phyloP scores from a whole-genome alignment of 352 stramenopile species.

The Elongisporangium prolatum region DNA sequence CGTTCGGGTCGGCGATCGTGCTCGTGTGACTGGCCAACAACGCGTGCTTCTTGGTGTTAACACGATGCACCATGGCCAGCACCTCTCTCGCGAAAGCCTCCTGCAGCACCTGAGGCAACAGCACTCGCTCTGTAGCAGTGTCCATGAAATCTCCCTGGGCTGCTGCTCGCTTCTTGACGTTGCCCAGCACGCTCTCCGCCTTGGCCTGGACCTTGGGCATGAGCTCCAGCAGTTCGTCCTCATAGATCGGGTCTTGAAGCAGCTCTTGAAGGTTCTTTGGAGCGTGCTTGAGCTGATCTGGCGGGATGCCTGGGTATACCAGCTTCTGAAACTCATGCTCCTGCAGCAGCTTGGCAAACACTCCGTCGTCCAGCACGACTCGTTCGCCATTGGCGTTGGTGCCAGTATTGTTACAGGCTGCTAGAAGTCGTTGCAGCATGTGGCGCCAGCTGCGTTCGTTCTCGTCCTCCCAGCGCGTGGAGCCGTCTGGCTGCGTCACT shows the following conservation, averaged over 20 bases:
- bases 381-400: conserved; percentile 49
- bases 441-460: conserved; percentile 46
- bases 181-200: conserved; percentile 63
- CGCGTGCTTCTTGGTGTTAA: conserved; percentile 80
- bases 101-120: conserved; percentile 75
- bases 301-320: conserved; percentile 74
- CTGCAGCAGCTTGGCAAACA: conserved; percentile 74
- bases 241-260: conserved; percentile 76
- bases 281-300: conserved; percentile 56
- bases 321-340: conserved; percentile 69
- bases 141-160: conserved; percentile 80
- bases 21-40: conserved; percentile 61
- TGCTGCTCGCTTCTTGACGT: conserved; percentile 77
- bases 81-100: conserved; percentile 83
- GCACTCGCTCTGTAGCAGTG: conserved; percentile 45
- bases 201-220: conserved; percentile 84
- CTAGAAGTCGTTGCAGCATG: conserved; percentile 62
- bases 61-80: conserved; percentile 75
- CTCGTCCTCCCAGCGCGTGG: conserved; percentile 20
- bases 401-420: conserved; percentile 45
- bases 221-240: conserved; percentile 62
- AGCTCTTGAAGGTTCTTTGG: conserved; percentile 72
- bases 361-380: conserved; percentile 69
- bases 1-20: conserved; percentile 49
- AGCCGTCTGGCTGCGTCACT: conserved; percentile 15